Percentiles rank a stretch among this genome's conserved stretches.
phyloP scores from a whole-genome alignment of 2,329 filamentous ascomycete species.

The Juglanconis sp. region DNA sequence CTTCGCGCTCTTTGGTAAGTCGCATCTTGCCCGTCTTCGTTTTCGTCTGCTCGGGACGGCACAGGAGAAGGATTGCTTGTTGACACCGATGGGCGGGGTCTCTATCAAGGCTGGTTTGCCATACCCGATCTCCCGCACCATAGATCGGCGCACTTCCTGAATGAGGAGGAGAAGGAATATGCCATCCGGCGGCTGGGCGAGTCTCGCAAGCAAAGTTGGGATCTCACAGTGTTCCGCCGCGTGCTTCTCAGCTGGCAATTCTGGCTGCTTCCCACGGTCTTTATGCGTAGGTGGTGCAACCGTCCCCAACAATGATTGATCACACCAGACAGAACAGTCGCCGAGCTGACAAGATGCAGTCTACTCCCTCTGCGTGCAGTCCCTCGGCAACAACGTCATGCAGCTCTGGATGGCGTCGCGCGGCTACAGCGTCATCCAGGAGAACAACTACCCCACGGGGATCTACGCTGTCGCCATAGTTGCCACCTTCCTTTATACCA shows the following conservation, averaged over 20 bases:
- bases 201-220: conserved; percentile 19
- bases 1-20: conserved; percentile 36
- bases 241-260: conserved; percentile 41
- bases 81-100: not conserved
- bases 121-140: conserved; percentile 41
- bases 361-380: conserved; percentile 42
- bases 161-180: conserved; percentile 31
- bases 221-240: conserved; percentile 8
- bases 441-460: conserved; percentile 43
- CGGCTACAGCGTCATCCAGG: conserved; percentile 39
- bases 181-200: conserved; percentile 34
- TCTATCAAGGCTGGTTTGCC: conserved; percentile 37
- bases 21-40: too few relatives aligned
- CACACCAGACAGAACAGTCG: not conserved
- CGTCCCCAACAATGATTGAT: not conserved
- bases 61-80: not conserved
- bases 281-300: conserved; percentile 35
- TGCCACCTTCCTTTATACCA: conserved; percentile 38
- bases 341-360: conserved; percentile 21
- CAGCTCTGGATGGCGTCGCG: conserved; percentile 42
- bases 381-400: conserved; percentile 42
- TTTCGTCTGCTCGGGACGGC: too few relatives aligned
- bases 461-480: conserved; percentile 40
- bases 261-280: conserved; percentile 40
- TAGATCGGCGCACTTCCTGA: conserved; percentile 38